These are phyloP conservation scores for Paramyrothecium sp. DNA, from an alignment of 2,329 filamentous ascomycete genomes.

Conservation along the genomic window DNA sequence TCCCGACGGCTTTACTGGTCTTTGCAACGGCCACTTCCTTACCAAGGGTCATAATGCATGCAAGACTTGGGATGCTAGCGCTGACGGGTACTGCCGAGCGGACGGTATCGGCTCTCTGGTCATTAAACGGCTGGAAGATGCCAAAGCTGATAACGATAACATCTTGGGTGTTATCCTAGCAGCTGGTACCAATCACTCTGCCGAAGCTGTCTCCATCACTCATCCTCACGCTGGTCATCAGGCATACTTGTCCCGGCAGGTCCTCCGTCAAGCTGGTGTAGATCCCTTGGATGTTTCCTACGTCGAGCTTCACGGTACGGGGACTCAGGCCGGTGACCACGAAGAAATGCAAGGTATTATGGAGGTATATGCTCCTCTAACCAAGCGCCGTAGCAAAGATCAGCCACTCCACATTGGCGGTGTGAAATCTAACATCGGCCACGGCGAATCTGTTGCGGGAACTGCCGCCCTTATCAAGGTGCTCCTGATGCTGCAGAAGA, in stretches of 20 bases:
- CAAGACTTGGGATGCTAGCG: slow-evolving; percentile 77
- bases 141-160: slow-evolving; percentile 72
- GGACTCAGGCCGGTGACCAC: slow-evolving; percentile 80
- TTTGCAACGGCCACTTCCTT: slow-evolving; percentile 65
- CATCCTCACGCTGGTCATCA: slow-evolving; percentile 79
- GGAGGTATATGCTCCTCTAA: slow-evolving; percentile 44
- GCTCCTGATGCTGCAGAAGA: slow-evolving; percentile 63
- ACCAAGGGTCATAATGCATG: slow-evolving; percentile 34
- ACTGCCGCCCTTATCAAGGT: slow-evolving; percentile 64
- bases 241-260: slow-evolving; percentile 65
- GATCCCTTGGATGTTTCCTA: slow-evolving; percentile 78
- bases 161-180: slow-evolving; percentile 75
- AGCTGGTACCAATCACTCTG: slow-evolving; percentile 77
- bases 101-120: slow-evolving; percentile 74
- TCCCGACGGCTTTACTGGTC: slow-evolving; percentile 63
- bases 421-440: slow-evolving; percentile 64
- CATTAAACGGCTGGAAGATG: slow-evolving; percentile 78
- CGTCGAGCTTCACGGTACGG: slow-evolving; percentile 88
- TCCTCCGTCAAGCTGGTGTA: slow-evolving; percentile 71
- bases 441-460: slow-evolving; percentile 62
- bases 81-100: slow-evolving; percentile 80
- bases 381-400: slow-evolving; percentile 35
- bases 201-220: slow-evolving; percentile 78
- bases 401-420: slow-evolving; percentile 60
- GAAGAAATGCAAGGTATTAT: slow-evolving; percentile 80